Percentiles rank a stretch among this genome's conserved stretches.
phyloP scores from a whole-genome alignment of 2,329 filamentous ascomycete genomes.

The Neofusicoccum umdonicola region DNA sequence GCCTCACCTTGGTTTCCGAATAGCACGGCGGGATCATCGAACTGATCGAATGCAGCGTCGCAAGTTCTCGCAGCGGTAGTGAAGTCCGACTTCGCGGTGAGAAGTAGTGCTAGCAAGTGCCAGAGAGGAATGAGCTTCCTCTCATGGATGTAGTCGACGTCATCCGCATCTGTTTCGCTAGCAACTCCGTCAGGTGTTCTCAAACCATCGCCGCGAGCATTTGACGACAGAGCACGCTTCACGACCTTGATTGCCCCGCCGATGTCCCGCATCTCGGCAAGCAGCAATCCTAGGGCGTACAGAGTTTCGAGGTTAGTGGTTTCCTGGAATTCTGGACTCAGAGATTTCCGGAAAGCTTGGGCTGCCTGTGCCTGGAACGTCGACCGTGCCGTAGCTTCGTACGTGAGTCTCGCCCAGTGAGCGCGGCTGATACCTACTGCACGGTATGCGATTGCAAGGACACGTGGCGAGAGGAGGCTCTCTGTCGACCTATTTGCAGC shows the following conservation, averaged over 20 bases:
- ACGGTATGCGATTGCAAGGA: constrained; percentile 68
- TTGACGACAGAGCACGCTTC: constrained; percentile 69
- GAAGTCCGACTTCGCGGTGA: constrained; percentile 85
- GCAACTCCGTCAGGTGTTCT: constrained; percentile 33
- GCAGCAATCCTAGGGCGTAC: constrained; percentile 78
- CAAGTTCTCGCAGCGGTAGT: constrained; percentile 77
- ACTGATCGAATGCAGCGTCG: constrained; percentile 88
- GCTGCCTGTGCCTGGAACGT: constrained; percentile 77
- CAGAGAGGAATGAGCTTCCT: constrained; percentile 73
- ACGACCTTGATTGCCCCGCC: constrained; percentile 77
- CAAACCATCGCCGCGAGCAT: constrained; percentile 31
- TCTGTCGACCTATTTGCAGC: constrained; percentile 30
- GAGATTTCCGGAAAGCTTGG: constrained; percentile 68
- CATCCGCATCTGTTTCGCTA: constrained; percentile 22
- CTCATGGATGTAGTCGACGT: constrained; percentile 49
- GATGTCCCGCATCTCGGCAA: constrained; percentile 83
- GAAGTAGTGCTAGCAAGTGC: constrained; percentile 82
- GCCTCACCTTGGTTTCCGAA: constrained; percentile 59
- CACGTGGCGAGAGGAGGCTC: constrained; percentile 53
- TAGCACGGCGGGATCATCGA: constrained; percentile 67
- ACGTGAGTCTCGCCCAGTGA: constrained; percentile 81
- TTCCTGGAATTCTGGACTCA: constrained; percentile 65
- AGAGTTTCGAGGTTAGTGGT: constrained; percentile 71
- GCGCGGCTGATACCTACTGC: constrained; percentile 83
- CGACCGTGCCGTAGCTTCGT: constrained; percentile 67